A percentile compares a stretch with the other conserved stretches of the same genome.
Evolutionary conservation across 2,329 filamentous ascomycete species (phyloP).

Genomic region (Penicillium decumbens): DNA sequence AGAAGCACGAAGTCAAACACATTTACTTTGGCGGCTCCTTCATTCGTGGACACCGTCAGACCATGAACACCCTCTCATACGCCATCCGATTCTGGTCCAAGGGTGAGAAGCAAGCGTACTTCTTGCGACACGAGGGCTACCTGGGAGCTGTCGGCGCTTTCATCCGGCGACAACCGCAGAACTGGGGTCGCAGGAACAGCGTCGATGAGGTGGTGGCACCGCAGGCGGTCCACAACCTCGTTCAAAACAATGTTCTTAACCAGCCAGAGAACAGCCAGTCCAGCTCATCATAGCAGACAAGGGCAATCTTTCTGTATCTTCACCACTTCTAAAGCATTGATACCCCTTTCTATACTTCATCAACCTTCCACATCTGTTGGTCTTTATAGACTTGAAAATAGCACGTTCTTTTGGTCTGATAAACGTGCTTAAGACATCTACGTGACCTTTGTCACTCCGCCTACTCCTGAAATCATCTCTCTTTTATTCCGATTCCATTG

Average conservation of each 20-base stretch:
- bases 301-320: neutral
- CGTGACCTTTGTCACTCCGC: neutral
- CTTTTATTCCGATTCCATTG: neutral
- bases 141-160: constrained; percentile 92
- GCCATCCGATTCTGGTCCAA: constrained; percentile 98
- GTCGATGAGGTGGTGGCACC: constrained; percentile 52
- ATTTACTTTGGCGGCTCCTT: constrained; percentile 99
- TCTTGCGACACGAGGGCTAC: constrained; percentile 91
- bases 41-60: constrained; percentile 92
- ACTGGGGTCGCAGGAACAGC: constrained; percentile 83
- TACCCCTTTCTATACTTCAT: neutral
- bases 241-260: constrained; percentile 13
- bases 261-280: constrained; percentile 12
- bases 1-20: constrained; percentile 82
- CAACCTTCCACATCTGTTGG: neutral
- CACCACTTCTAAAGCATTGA: neutral
- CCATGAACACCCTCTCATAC: constrained; percentile 94
- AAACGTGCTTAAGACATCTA: neutral
- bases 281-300: constrained; percentile 9
- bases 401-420: neutral
- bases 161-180: constrained; percentile 79
- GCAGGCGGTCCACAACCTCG: constrained; percentile 24
- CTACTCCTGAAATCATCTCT: neutral
- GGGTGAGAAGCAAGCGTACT: constrained; percentile 90
- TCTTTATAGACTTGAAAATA: neutral